Evolutionary conservation across 768 basidiomycete species (phyloP), one percentile per base, ranked within the genome.

Genomic region (Cyathus striatus): DNA sequence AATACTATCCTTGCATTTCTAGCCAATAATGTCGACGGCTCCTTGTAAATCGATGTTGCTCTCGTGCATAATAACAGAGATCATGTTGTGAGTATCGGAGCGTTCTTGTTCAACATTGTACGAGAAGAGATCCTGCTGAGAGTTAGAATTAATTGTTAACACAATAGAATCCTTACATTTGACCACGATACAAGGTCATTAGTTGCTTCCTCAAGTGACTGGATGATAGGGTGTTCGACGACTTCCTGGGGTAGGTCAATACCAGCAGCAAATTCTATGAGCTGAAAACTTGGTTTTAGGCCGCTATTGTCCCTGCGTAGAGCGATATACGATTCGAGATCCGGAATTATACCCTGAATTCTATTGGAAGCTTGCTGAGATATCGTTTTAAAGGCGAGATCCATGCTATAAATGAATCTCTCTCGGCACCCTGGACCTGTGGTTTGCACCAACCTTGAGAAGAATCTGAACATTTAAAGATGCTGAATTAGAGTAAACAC

Each of bases 141-240:
- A n/a, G n/a, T 50, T 86, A 76, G 46, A 49, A 45, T 48, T 44
- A 22, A 16, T 41, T 26, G 35, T 40, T 23, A 44, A 47, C 38
- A 49, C 47, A 44, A 48, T 51, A 40, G 40, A 63, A n/a, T n/a
- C n/a, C 78, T 58, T 62, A 83, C 83, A 49, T 86, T 86, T 9
- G 81, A 83, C 81, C 81, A 84, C 20, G 83, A 76, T 46, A 86
- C 79, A 37, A 85, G 66, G 53, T 86, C 84, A 42, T 85, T 85
- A 18, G 81, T 66, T 1, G 79, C 77, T n/a, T n/a, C n/a, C n/a
- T n/a, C n/a, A n/a, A n/a, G n/a, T n/a, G n/a, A n/a, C n/a, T n/a
- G n/a, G n/a, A n/a, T n/a, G n/a, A n/a, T n/a, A n/a, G n/a, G n/a
- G n/a, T n/a, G n/a, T n/a, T n/a, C n/a, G n/a, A n/a, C n/a, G n/a